A percentile compares a stretch with the other conserved stretches of the same genome.
These are phyloP conservation scores for Xylariaceae sp. DNA, from an alignment of 2,329 filamentous ascomycete species.

Conservation along the genomic window DNA sequence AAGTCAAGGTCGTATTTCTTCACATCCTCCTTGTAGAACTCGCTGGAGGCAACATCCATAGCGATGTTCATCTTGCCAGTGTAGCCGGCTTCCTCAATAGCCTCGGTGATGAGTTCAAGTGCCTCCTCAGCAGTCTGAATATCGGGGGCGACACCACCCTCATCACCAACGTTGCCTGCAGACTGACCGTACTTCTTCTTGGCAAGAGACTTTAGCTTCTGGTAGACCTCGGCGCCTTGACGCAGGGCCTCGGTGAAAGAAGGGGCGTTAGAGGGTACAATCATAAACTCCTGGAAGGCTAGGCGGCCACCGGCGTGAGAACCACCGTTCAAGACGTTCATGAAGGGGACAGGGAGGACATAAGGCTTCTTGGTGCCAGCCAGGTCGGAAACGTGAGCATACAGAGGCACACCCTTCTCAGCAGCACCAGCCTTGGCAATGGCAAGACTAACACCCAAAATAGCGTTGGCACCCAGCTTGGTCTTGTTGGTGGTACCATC, in stretches of 20 bases:
- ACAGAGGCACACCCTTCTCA: constrained; percentile 86
- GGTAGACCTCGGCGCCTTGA: constrained; percentile 97
- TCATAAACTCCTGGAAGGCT: constrained; percentile 97
- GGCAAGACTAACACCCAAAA: constrained; percentile 83
- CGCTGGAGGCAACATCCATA: constrained; percentile 98
- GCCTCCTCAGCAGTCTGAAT: constrained; percentile 97
- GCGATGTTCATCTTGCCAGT: constrained; percentile 96
- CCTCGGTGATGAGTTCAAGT: constrained; percentile 91
- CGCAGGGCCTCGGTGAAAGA: constrained; percentile 96
- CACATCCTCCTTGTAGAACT: constrained; percentile 97
- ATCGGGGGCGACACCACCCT: constrained; percentile 99
- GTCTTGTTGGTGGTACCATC: constrained; percentile 87
- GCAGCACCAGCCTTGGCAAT: constrained; percentile 89
- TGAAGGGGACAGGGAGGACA: constrained; percentile 88
- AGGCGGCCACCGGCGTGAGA: constrained; percentile 97
- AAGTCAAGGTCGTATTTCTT: constrained; percentile 99
- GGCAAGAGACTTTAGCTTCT: constrained; percentile 92
- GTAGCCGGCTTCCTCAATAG: constrained; percentile 95
- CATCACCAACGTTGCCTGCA: constrained; percentile 97
- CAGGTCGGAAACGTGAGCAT: constrained; percentile 86
- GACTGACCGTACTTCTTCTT: constrained; percentile 99
- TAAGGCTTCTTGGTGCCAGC: constrained; percentile 91
- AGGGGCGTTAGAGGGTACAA: constrained; percentile 83
- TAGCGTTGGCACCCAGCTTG: constrained; percentile 87
- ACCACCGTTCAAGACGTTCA: constrained; percentile 91